Conservation (phyloP, 768 basidiomycete species). For the Cantharellus anzutake region DNA sequence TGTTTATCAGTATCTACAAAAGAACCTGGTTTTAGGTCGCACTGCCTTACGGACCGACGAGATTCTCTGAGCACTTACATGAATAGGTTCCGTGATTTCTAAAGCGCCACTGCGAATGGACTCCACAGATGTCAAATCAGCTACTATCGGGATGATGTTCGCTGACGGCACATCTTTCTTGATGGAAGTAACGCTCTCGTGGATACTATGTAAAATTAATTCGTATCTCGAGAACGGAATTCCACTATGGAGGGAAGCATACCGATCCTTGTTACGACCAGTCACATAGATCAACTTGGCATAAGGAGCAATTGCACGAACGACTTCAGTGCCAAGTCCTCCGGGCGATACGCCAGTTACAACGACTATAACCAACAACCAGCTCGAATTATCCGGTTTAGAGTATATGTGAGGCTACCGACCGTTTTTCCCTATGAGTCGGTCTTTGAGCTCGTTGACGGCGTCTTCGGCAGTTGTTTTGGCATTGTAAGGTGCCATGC, state of each 20-base stretch:
- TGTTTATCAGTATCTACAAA: conserved; percentile 7
- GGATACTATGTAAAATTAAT: neutral
- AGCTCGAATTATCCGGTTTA: neutral
- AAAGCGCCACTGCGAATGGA: conserved; percentile 3
- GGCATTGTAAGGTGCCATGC: too few species aligned
- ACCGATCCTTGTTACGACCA: neutral
- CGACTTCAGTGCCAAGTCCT: neutral
- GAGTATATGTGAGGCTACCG: too few species aligned
- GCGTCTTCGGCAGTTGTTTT: too few species aligned
- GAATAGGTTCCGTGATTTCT: conserved; percentile 7
- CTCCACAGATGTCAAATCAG: conserved; percentile 6
- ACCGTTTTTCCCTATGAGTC: too few species aligned
- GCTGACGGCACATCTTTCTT: conserved; percentile 4
- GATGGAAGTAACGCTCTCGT: conserved; percentile 1
- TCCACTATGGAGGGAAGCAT: neutral
- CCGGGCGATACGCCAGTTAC: neutral
- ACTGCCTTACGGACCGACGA: neutral
- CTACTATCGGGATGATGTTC: conserved; percentile 2
- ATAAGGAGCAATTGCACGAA: neutral
- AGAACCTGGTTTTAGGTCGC: neutral
- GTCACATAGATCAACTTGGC: neutral
- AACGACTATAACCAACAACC: neutral
- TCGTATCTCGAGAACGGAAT: neutral
- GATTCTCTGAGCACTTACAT: neutral
- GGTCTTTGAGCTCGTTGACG: too few species aligned